Percentiles rank a stretch among this genome's conserved stretches.
phyloP scores from a whole-genome alignment of 2,329 filamentous ascomycete species.

The Trichoderma arundinaceum region DNA sequence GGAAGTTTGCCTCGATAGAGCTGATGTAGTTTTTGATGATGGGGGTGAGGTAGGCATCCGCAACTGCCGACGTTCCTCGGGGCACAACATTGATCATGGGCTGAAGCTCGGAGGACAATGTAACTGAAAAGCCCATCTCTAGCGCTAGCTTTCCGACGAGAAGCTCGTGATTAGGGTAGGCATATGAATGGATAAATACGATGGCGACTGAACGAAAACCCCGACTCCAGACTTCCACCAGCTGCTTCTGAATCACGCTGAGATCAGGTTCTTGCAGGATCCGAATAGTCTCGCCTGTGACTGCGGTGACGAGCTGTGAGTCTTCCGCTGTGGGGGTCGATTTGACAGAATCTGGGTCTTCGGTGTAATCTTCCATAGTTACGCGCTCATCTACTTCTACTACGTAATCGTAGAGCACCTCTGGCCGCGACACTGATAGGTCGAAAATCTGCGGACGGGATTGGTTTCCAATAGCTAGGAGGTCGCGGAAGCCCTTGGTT shows the following conservation, averaged over 20 bases:
- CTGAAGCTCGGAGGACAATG: conserved; percentile 46
- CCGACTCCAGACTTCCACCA: conserved; percentile 65
- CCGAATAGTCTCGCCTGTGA: conserved; percentile 71
- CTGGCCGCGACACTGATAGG: conserved; percentile 69
- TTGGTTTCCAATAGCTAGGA: conserved; percentile 75
- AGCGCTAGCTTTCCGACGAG: conserved; percentile 45
- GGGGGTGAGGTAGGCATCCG: conserved; percentile 53
- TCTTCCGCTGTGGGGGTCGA: conserved; percentile 55
- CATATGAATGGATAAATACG: conserved; percentile 75
- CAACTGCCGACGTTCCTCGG: conserved; percentile 50
- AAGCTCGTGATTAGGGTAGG: conserved; percentile 61
- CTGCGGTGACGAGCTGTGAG: conserved; percentile 67
- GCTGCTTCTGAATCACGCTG: conserved; percentile 57
- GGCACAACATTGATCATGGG: conserved; percentile 54
- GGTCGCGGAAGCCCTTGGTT: conserved; percentile 75
- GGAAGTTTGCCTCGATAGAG: conserved; percentile 46
- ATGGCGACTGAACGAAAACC: conserved; percentile 62
- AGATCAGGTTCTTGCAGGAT: conserved; percentile 66
- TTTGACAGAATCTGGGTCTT: conserved; percentile 60
- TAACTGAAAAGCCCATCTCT: conserved; percentile 51
- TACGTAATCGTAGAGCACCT: conserved; percentile 71
- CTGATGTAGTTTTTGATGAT: conserved; percentile 46
- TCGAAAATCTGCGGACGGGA: conserved; percentile 75
- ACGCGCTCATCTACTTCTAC: conserved; percentile 78
- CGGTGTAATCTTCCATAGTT: conserved; percentile 74